These are phyloP conservation scores for Camellia granthamiana DNA, from an alignment of 148 eudicot genomes.

Conservation along the genomic window DNA sequence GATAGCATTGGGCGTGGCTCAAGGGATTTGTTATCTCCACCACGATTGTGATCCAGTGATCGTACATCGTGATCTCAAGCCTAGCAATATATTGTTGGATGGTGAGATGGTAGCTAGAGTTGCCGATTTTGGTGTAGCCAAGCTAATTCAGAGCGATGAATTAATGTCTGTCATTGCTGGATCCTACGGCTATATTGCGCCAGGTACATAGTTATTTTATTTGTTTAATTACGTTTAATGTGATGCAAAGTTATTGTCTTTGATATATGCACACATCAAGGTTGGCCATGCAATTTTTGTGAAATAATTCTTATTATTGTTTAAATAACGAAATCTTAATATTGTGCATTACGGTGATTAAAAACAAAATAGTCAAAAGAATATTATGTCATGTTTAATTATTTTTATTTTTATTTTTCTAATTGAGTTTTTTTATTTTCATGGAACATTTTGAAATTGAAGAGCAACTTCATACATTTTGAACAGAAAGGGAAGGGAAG, in stretches of 20 bases:
- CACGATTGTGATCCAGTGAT: conserved; percentile 97
- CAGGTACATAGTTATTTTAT: conserved; percentile 41
- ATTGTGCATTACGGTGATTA: no score
- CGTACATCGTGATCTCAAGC: conserved; percentile 88
- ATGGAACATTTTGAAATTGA: no score
- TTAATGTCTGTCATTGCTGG: conserved; percentile 97
- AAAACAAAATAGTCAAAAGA: no score
- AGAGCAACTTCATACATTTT: no score
- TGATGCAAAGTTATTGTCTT: no score
- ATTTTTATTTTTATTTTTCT: no score
- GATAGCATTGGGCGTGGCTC: conserved; percentile 93
- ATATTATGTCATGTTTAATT: no score
- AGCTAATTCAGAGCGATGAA: conserved; percentile 65
- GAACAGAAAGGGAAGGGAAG: no score
- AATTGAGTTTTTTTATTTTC: no score
- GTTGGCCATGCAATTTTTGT: background rate
- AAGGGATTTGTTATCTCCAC: conserved; percentile 87
- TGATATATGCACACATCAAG: background rate
- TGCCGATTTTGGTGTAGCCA: conserved; percentile 96
- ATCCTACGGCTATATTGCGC: conserved; percentile 96
- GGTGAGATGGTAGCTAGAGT: conserved; percentile 91
- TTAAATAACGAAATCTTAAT: no score
- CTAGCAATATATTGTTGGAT: conserved; percentile 79
- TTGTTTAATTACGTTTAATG: background rate
- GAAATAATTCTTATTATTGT: no score